phyloP scores from a whole-genome alignment of 169 alveolate species.

The Toxoplasma gondii region DNA sequence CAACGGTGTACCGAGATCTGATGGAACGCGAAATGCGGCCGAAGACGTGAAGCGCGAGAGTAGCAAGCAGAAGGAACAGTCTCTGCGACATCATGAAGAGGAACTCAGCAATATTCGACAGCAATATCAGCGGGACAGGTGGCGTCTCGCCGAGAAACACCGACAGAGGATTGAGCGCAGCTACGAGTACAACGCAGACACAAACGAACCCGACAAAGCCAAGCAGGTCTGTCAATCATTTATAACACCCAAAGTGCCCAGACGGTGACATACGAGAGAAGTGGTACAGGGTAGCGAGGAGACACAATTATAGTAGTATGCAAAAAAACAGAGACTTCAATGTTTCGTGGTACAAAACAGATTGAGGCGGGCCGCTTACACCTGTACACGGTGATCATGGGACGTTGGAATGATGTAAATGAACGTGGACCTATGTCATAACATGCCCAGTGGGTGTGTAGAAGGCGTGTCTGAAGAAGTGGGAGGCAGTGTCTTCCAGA shows the following conservation, averaged over 20 bases:
- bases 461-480: not conserved
- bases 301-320: not conserved
- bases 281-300: not conserved
- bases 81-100: not conserved
- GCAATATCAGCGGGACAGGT: slow-evolving; percentile 17
- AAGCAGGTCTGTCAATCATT: too few relatives aligned
- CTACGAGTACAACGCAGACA: not conserved
- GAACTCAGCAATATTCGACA: not conserved
- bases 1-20: not conserved
- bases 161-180: not conserved
- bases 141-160: slow-evolving; percentile 25
- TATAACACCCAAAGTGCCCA: too few relatives aligned
- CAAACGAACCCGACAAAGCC: not conserved
- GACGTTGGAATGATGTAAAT: too few relatives aligned
- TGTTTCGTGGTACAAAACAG: too few relatives aligned
- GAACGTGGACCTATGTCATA: too few relatives aligned
- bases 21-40: not conserved
- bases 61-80: not conserved
- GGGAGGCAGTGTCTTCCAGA: slow-evolving; percentile 9
- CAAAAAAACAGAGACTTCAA: too few relatives aligned
- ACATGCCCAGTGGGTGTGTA: not conserved
- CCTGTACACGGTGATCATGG: too few relatives aligned
- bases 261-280: not conserved
- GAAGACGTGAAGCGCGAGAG: not conserved
- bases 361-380: too few relatives aligned